Percentiles rank a stretch among this genome's conserved stretches.
Evolutionary conservation across 2,329 filamentous ascomycete species (phyloP).

Genomic region (Pseudocercospora ulei): DNA sequence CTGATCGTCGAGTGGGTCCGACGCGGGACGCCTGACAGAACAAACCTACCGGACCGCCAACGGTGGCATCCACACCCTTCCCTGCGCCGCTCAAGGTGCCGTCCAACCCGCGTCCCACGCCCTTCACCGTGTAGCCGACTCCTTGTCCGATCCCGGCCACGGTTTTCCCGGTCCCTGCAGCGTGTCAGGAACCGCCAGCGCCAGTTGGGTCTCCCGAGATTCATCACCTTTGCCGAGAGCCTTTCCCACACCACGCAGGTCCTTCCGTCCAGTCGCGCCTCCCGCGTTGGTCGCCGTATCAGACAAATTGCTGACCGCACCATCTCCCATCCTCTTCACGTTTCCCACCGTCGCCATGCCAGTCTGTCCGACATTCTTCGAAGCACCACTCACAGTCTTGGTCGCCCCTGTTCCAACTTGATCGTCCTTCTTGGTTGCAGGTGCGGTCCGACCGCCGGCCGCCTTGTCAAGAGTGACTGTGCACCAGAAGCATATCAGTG

Average conservation of each 20-base stretch:
- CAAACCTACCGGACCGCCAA: constrained; percentile 12
- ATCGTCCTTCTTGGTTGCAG: constrained; percentile 32
- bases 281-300: constrained; percentile 28
- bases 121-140: constrained; percentile 13
- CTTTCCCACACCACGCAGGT: constrained; percentile 29
- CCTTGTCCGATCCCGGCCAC: constrained; percentile 27
- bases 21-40: constrained; percentile 11
- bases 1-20: constrained; percentile 32
- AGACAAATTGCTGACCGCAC: constrained; percentile 26
- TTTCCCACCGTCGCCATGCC: constrained; percentile 30
- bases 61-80: constrained; percentile 24
- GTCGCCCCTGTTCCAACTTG: constrained; percentile 33
- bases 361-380: constrained; percentile 36
- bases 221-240: constrained; percentile 20
- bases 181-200: constrained; percentile 13
- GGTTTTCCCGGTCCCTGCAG: constrained; percentile 21
- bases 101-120: constrained; percentile 12
- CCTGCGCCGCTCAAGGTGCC: constrained; percentile 18
- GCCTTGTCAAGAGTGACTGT: constrained; percentile 33
- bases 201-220: neutral
- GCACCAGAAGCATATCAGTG: constrained; percentile 10
- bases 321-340: constrained; percentile 30
- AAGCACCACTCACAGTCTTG: constrained; percentile 31
- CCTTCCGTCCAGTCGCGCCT: constrained; percentile 25
- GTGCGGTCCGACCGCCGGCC: constrained; percentile 27